Base-by-base conservation (phyloP, 768 basidiomycete species). In the Cystobasidiopsis lactophilus region DNA sequence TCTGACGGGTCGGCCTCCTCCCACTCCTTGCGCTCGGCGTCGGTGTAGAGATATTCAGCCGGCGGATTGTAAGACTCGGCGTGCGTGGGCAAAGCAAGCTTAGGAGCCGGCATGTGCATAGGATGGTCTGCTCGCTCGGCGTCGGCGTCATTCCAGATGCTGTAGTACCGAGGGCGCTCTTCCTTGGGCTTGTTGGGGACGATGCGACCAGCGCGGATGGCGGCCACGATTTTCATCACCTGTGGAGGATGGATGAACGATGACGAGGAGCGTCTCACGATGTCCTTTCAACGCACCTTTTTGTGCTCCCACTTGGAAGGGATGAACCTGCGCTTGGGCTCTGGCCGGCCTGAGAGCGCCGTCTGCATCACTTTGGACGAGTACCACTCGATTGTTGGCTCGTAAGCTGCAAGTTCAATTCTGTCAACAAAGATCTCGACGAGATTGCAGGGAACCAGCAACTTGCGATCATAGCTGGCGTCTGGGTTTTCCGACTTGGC, bases 241-340 rank as follows among this genome's bases (percentile, higher is more conserved):
- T 93, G 58, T 30, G 21, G 14, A 35, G 33, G 5, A 29, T 52
- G 49, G 40, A 24, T 40, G 1, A 27, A 23, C 9, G 41, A 16
- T 10, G 29, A 44, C 23, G 45, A 18, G 16, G 39, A 53, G 5
- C 21, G 33, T 13, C n/a, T 14, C 16, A 29, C 38, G 29, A 45
- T 7, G 26, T 4, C 37, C 11, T 9, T 2, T 11, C 31, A 5
- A 54, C 65, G 51, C 62, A 85, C 89, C 77, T 98, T 98, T 74
- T 93, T 79, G 68, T 93, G 95, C 69, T 96, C 93, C 93, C 93
- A 98, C 71, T 89, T 96, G 69, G 85, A 91, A 14, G 89, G 85
- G 13, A 95, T 75, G 79, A 89, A 98, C 44, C 93, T 76, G 51
- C 85, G 76, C 69, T 98, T 98, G 19, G 93, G 93, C 65, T 96